Evolutionary conservation across 345 rosid genomes (phyloP).

Genomic region (Draba incana): DNA sequence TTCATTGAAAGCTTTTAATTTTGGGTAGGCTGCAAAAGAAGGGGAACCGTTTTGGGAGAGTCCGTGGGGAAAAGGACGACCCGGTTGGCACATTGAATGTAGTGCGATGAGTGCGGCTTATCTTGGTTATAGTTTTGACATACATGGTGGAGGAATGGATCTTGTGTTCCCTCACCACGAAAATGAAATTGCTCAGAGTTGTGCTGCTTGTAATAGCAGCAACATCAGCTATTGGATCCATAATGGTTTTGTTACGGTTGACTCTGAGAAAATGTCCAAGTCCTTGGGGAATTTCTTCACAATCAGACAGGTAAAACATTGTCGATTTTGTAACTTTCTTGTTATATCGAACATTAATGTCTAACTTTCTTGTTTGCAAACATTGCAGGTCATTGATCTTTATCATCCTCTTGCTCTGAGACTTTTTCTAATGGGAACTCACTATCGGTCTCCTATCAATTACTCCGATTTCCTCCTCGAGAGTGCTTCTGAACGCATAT

Average conservation of each 20-base stretch:
- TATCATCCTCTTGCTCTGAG: constrained; percentile 90
- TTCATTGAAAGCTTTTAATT: constrained; percentile 2
- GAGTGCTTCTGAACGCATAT: constrained; percentile 92
- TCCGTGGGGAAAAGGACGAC: constrained; percentile 98
- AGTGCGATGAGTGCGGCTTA: constrained; percentile 96
- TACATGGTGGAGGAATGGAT: constrained; percentile 99
- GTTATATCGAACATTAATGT: neutral
- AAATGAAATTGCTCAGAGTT: constrained; percentile 98
- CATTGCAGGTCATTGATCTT: constrained; percentile 68
- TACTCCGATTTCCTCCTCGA: constrained; percentile 82
- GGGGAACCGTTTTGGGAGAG: constrained; percentile 98
- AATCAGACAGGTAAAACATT: constrained; percentile 70
- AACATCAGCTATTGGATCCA: constrained; percentile 87
- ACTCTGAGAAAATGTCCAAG: constrained; percentile 97
- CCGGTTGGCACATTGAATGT: constrained; percentile 99
- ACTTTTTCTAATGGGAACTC: constrained; percentile 86
- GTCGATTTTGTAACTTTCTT: constrained; percentile 11
- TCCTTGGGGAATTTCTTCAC: constrained; percentile 98
- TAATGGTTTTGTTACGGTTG: constrained; percentile 94
- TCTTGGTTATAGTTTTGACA: constrained; percentile 83
- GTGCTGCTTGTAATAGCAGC: constrained; percentile 83
- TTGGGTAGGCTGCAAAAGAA: constrained; percentile 72
- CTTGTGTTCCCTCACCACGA: constrained; percentile 99
- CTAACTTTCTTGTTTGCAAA: neutral
- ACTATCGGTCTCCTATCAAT: constrained; percentile 92